A percentile compares a stretch with the other conserved stretches of the same genome.
Conservation (phyloP, 2,329 filamentous ascomycete genomes). For the Aspergillus fumigatiaffinis region DNA sequence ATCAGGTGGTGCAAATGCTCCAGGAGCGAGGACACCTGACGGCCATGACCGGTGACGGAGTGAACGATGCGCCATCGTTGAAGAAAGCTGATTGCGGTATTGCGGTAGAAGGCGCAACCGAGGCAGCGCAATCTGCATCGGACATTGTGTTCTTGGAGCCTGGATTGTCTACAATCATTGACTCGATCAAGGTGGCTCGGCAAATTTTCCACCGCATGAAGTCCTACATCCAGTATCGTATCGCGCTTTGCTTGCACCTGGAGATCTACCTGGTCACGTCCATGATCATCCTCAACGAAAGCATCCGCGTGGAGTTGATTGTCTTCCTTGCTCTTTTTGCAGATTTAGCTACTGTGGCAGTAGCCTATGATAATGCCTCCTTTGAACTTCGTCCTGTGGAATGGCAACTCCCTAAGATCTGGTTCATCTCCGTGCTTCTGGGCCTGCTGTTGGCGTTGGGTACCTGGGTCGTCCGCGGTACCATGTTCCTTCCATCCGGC, state of each 20-base stretch:
- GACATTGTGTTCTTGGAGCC: constrained; percentile 73
- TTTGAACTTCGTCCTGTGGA: constrained; percentile 72
- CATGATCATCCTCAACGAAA: constrained; percentile 78
- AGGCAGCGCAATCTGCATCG: constrained; percentile 68
- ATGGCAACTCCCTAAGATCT: constrained; percentile 80
- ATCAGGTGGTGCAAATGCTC: constrained; percentile 71
- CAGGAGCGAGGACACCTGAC: constrained; percentile 69
- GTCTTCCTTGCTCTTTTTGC: constrained; percentile 78
- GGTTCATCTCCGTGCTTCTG: constrained; percentile 61
- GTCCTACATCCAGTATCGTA: constrained; percentile 73
- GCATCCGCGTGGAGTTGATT: constrained; percentile 67
- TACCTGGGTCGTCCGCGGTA: constrained; percentile 71
- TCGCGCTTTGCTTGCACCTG: constrained; percentile 68
- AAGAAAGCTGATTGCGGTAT: constrained; percentile 74
- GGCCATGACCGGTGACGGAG: constrained; percentile 72
- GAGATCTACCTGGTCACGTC: constrained; percentile 73
- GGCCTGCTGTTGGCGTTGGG: constrained; percentile 65
- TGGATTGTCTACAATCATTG: constrained; percentile 66
- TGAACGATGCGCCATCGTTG: constrained; percentile 69
- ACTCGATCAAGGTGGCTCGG: constrained; percentile 68
- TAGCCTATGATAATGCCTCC: constrained; percentile 80
- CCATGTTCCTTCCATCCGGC: constrained; percentile 65
- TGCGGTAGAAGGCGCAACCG: constrained; percentile 67
- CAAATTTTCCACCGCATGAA: constrained; percentile 78
- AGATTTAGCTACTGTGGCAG: constrained; percentile 73